phyloP scores from a whole-genome alignment of 2,329 filamentous ascomycete species.

The Colletotrichum simmondsii region DNA sequence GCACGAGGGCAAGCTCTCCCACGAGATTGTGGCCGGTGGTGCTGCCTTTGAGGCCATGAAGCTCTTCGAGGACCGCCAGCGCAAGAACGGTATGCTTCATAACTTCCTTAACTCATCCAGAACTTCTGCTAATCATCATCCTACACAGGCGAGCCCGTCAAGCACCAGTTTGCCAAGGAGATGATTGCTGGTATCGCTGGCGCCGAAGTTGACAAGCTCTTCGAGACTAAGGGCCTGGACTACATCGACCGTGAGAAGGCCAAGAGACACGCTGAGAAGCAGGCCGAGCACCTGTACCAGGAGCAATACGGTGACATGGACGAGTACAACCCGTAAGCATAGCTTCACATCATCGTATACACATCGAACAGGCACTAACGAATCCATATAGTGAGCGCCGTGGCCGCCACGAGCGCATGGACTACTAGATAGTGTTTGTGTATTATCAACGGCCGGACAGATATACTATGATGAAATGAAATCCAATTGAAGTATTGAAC shows the following conservation, averaged over 20 bases:
- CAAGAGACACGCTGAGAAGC: slow-evolving; percentile 67
- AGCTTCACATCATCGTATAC: neutral
- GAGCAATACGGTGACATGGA: slow-evolving; percentile 66
- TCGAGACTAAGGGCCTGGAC: slow-evolving; percentile 76
- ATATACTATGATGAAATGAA: slow-evolving; percentile 21
- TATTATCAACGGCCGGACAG: neutral
- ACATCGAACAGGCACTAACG: neutral
- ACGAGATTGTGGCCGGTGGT: slow-evolving; percentile 80
- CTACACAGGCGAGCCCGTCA: slow-evolving; percentile 72
- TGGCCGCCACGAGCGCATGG: slow-evolving; percentile 20
- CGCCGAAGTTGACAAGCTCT: slow-evolving; percentile 80
- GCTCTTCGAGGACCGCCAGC: slow-evolving; percentile 80
- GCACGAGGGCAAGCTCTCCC: slow-evolving; percentile 51
- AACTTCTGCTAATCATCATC: neutral
- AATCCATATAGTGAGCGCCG: slow-evolving; percentile 7
- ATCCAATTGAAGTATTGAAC: neutral
- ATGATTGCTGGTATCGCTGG: slow-evolving; percentile 77
- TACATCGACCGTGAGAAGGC: slow-evolving; percentile 67
- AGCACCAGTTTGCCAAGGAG: slow-evolving; percentile 83
- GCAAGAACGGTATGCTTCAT: slow-evolving; percentile 67
- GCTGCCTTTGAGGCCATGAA: slow-evolving; percentile 85
- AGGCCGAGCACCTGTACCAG: slow-evolving; percentile 70
- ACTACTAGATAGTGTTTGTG: slow-evolving; percentile 5
- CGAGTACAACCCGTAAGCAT: slow-evolving; percentile 67
- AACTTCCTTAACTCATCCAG: neutral